Evolutionary conservation across 164 flowering plant species (phyloP), one percentile per base, ranked within the genome.

Genomic region (Saururus chinensis): DNA sequence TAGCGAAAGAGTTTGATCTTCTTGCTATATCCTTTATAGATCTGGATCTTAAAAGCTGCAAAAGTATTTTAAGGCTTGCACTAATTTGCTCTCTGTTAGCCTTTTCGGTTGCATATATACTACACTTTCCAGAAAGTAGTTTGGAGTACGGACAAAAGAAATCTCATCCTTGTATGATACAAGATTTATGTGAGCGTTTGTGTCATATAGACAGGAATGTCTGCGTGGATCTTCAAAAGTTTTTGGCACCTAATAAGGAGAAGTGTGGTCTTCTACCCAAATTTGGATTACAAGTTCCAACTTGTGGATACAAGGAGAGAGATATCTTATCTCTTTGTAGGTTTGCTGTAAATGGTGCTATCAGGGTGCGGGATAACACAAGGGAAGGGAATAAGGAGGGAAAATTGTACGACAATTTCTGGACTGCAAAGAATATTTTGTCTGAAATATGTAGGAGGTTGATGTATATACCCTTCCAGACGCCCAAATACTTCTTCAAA

Each of bases 11-110:
- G 71, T 75, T 71, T 75, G 98, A 89, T 74, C 75, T 85, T 58
- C 69, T 91, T 22, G 77, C 75, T 42, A 58, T 74, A 48, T 84
- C 86, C 56, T 88, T 85, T 71, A 70, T 77, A 63, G 87, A 67
- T 48, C 80, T 89, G 71, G 91, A 83, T 64, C 42, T 56, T 4
- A 72, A 62, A 70, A 85, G 92, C 68, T 69, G 63, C 48, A 72
- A 58, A 61, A 68, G 68, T 59, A 72, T 89, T 62, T 81, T 89
- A 19, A 61, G 74, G 21, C 78, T 83, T 71, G 88, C 91, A 40
- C 65, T 87, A 7, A 70, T 73, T 72, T 87, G 86, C 75, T 85
- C 90, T 4, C 16, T 87, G 4, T 67, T 92, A 73, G 95, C 95
- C 41, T 87, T 92, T 57, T 64, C 69, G 68, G 62, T 79, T 53